Conservation (phyloP, 2,329 filamentous ascomycete genomes). For the Aspergillus pseudoviridinutans region DNA sequence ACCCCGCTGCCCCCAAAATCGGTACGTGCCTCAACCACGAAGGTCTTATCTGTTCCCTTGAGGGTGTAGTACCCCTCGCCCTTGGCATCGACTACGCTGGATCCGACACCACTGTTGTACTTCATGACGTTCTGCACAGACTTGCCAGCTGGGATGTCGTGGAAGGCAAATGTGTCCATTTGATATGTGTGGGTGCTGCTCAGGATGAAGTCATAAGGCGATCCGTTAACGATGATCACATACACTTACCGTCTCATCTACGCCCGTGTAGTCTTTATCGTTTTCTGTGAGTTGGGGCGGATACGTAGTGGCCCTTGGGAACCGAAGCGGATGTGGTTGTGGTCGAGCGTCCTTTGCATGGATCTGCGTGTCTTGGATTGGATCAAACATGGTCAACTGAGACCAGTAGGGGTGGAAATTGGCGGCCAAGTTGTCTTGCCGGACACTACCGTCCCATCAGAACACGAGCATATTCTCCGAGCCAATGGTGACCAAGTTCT, state of each 20-base stretch:
- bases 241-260: neutral
- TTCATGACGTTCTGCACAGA: no score
- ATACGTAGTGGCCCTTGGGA: neutral
- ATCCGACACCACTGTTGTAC: no score
- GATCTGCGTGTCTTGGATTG: neutral
- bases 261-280: neutral
- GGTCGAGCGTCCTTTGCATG: no score
- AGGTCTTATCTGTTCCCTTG: no score
- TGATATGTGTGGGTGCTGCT: neutral
- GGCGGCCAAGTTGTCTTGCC: neutral
- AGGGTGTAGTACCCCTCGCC: no score
- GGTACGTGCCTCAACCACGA: no score
- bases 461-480: neutral
- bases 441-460: neutral
- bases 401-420: constrained; percentile 1
- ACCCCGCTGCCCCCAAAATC: no score
- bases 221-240: neutral
- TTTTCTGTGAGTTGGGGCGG: neutral
- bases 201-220: neutral
- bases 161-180: neutral
- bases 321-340: neutral
- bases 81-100: no score
- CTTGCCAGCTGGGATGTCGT: no score
- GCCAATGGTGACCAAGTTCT: constrained; percentile 3
- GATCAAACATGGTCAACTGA: neutral